A percentile compares a stretch with the other conserved stretches of the same genome.
Evolutionary conservation across 2,329 filamentous ascomycete genomes (phyloP).

Genomic region (Chaetomium globosum): DNA sequence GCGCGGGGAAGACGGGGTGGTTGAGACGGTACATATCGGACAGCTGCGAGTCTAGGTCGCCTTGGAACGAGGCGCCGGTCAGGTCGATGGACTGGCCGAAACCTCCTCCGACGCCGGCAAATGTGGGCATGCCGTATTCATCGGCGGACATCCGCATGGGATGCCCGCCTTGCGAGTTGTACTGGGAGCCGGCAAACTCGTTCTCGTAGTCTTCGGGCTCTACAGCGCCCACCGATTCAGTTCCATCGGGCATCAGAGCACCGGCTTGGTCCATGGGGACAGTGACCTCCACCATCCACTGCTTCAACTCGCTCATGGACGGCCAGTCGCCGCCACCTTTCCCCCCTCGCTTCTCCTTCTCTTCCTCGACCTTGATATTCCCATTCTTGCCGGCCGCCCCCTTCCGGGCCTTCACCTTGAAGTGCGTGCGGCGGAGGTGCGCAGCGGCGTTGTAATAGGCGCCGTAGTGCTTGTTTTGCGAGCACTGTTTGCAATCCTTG

Average conservation of each 20-base stretch:
- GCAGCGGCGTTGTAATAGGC: conserved; percentile 95
- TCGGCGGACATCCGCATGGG: conserved; percentile 9
- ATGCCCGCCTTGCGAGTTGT: conserved; percentile 14
- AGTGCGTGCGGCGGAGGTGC: conserved; percentile 85
- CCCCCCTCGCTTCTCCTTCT: conserved; percentile 55
- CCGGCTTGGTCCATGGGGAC: conserved; percentile 49
- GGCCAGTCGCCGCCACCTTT: conserved; percentile 60
- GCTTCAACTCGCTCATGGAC: conserved; percentile 59
- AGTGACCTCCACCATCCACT: conserved; percentile 60
- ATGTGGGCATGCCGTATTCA: conserved; percentile 27
- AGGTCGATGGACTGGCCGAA: conserved; percentile 30
- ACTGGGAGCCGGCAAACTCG: conserved; percentile 27
- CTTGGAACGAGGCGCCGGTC: conserved; percentile 25
- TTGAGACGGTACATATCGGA: conserved; percentile 28
- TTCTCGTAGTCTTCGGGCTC: conserved; percentile 37
- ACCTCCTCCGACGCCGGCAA: conserved; percentile 32
- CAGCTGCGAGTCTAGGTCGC: conserved; percentile 25
- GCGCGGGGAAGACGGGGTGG: conserved; percentile 23
- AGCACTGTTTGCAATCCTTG: conserved; percentile 80
- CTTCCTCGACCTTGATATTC: conserved; percentile 37
- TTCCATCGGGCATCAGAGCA: conserved; percentile 42
- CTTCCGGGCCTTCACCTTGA: conserved; percentile 65
- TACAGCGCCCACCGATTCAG: conserved; percentile 38
- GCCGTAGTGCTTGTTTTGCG: conserved; percentile 75
- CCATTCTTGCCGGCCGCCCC: conserved; percentile 41